A percentile compares a stretch with the other conserved stretches of the same genome.
phyloP scores from a whole-genome alignment of 2,329 filamentous ascomycete species.

The Exophiala sideris region DNA sequence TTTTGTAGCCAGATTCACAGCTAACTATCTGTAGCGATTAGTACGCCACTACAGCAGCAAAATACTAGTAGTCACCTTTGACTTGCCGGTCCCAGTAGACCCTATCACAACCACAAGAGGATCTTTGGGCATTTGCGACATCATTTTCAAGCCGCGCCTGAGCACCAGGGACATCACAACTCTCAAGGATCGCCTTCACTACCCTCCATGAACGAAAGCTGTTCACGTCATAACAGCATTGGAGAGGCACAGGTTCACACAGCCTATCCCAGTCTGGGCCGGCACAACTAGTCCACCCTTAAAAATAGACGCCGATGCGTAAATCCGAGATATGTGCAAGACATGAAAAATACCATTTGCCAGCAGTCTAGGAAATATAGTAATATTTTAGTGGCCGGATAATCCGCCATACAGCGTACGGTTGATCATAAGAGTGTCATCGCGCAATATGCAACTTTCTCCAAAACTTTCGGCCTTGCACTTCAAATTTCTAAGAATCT shows the following conservation, averaged over 20 bases:
- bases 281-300: too few species aligned
- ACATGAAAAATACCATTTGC: too few species aligned
- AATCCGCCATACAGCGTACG: neutral
- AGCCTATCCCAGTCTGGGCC: too few species aligned
- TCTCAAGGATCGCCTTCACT: neutral
- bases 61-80: conserved; percentile 60
- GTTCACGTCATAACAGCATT: too few species aligned
- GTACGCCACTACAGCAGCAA: conserved; percentile 1
- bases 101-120: conserved; percentile 80
- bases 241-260: too few species aligned
- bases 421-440: neutral
- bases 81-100: conserved; percentile 90
- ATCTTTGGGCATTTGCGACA: conserved; percentile 30
- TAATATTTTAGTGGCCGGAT: neutral
- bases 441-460: neutral
- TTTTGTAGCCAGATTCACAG: conserved; percentile 76
- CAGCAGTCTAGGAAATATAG: neutral
- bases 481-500: conserved; percentile 12
- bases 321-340: too few species aligned
- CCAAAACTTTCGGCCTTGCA: neutral
- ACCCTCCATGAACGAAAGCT: neutral
- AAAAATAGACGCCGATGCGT: too few species aligned
- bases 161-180: conserved; percentile 10
- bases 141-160: conserved; percentile 13
- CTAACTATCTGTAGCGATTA: conserved; percentile 60